Base-by-base conservation (phyloP, 106 monocot species). In the Dendrobium officinale region DNA sequence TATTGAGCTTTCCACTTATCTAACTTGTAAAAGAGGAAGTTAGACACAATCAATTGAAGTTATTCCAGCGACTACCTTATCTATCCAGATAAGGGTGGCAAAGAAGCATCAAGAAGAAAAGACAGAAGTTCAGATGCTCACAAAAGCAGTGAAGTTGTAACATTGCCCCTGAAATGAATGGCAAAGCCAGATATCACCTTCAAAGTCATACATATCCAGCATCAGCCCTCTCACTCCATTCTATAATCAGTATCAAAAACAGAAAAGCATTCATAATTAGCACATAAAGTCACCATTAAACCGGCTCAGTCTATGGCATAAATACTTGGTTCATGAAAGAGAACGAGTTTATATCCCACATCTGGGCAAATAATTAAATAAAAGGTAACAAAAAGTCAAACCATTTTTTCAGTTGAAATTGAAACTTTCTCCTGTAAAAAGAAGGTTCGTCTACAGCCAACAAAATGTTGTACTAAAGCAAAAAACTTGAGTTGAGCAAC, bases 161-260 rank as follows among this genome's bases (percentile, higher is more conserved):
- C 96, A 97, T 77, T 97, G 92, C 43, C 96, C 96, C 54, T 92
- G 88, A 56, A 97, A 87, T 6, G 96, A 97, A 77, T 97, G 96
- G 78, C 96, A 97, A n/a, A 97, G 90, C 96, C 96, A 97, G 17
- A 97, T 77, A 80, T 97, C 96, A 48, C 64, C 90, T 76, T 89
- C 86, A 24, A 97, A 97, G 79, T 94, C 96, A 61, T 97, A 97
- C 96, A 94, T 94, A 78, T 97, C 96, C 70, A 97, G 85, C 96
- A 97, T 97, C 79, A 97, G 79, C 3, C 96, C 96, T 80, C 96
- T 85, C 27, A 92, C 89, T 10, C 96, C 94, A 82, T 97, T 97
- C 96, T 97, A 77, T 41, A 81, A 79, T 19, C 56, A 73, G n/a
- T 37, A 75, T 16, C 79, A 79, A 37, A 54, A 67, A 82, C 29